Conservation (phyloP, 2,329 filamentous ascomycete species). For the Colletotrichum nymphaeae region DNA sequence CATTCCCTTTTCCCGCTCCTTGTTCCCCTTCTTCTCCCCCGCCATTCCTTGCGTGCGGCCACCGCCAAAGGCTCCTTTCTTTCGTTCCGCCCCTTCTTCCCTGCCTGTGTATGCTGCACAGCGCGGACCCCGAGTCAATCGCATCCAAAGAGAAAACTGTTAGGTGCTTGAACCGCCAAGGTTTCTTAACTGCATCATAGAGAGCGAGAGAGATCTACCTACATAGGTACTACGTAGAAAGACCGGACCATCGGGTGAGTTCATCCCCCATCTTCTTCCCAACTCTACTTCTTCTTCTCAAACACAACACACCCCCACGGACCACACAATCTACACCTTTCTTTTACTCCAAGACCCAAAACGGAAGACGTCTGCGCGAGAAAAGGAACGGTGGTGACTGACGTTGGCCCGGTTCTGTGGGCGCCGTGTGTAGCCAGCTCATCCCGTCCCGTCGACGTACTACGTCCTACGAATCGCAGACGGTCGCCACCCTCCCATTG, state of each 20-base stretch:
- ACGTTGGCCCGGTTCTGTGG: slow-evolving; percentile 18
- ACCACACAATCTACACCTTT: neutral
- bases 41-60: neutral
- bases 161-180: neutral
- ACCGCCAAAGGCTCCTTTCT: neutral
- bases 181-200: neutral
- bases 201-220: neutral
- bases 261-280: neutral
- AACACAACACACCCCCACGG: neutral
- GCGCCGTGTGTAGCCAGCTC: slow-evolving; percentile 6
- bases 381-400: slow-evolving; percentile 6
- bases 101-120: neutral
- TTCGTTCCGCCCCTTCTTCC: neutral
- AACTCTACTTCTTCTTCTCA: neutral
- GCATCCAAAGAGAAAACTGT: neutral
- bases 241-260: neutral
- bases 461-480: slow-evolving; percentile 30
- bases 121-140: slow-evolving; percentile 6
- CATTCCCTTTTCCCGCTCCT: neutral
- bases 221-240: neutral
- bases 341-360: neutral
- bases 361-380: neutral
- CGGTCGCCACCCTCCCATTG: slow-evolving; percentile 37
- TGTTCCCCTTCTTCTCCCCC: neutral
- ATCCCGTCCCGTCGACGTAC: neutral